Evolutionary conservation across 768 basidiomycete genomes (phyloP).

Genomic region (Inosperma sp.): DNA sequence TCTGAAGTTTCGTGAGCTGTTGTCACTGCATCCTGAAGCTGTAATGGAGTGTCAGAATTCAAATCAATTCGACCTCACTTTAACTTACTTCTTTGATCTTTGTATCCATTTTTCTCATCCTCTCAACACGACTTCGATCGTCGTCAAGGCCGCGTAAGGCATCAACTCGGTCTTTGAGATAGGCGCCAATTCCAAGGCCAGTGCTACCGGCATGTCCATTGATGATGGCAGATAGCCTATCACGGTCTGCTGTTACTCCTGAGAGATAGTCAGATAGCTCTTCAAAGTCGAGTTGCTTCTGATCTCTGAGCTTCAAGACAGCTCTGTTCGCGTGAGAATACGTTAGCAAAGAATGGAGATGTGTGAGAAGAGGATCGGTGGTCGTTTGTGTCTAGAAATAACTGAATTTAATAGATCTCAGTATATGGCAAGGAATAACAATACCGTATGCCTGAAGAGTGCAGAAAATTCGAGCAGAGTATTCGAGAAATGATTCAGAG

Average conservation of each 20-base stretch:
- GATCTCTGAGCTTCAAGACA: conserved; percentile 93
- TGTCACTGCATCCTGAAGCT: conserved; percentile 96
- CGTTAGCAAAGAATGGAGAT: conserved; percentile 87
- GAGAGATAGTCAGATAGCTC: conserved; percentile 93
- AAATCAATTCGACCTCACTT: conserved; percentile 1
- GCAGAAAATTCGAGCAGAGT: conserved; percentile 94
- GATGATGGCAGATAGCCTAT: conserved; percentile 85
- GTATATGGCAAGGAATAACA: conserved; percentile 16
- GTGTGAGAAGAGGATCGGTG: conserved; percentile 85
- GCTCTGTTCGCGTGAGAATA: conserved; percentile 91
- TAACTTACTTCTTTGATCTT: conserved; percentile 89
- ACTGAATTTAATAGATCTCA: conserved; percentile 1
- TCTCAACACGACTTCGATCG: conserved; percentile 87
- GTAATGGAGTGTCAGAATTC: conserved; percentile 10
- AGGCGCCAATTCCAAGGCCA: conserved; percentile 81
- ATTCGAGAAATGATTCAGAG: conserved; percentile 94
- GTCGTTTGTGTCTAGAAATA: conserved; percentile 72
- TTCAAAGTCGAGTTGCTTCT: conserved; percentile 98
- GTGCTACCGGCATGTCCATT: conserved; percentile 83
- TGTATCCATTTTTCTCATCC: conserved; percentile 85
- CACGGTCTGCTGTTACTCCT: conserved; percentile 89
- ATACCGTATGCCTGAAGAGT: conserved; percentile 75
- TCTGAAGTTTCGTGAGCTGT: conserved; percentile 94
- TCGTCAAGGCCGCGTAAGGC: conserved; percentile 89
- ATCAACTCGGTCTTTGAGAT: conserved; percentile 90